Conservation (phyloP, 768 basidiomycete species). For the Hygrophorus russula region DNA sequence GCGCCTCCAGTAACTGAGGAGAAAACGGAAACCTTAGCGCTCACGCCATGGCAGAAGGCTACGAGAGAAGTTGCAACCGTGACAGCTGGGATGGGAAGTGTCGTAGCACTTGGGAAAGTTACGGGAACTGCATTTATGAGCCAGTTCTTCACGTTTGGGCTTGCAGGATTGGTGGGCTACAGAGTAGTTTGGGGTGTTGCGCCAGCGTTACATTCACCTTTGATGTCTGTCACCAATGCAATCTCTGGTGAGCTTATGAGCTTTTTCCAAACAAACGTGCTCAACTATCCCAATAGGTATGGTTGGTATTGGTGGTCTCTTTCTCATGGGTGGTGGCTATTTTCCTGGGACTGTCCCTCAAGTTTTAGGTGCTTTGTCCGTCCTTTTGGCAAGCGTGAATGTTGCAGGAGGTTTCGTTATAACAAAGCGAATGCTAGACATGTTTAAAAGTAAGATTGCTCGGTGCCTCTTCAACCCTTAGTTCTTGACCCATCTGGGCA, state of each 20-base stretch:
- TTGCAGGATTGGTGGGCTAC: constrained; percentile 80
- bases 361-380: constrained; percentile 66
- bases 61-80: constrained; percentile 63
- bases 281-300: constrained; percentile 24
- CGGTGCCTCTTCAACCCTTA: not conserved
- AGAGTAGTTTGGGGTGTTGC: constrained; percentile 84
- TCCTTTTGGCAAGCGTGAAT: constrained; percentile 81
- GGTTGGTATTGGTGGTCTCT: constrained; percentile 80
- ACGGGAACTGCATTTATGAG: constrained; percentile 81
- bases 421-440: constrained; percentile 86
- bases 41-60: constrained; percentile 83
- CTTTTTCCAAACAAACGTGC: not conserved
- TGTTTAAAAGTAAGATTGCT: constrained; percentile 65
- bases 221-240: constrained; percentile 88
- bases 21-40: constrained; percentile 38
- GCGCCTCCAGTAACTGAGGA: constrained; percentile 34
- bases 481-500: not conserved
- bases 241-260: constrained; percentile 54
- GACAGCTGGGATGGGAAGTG: constrained; percentile 66
- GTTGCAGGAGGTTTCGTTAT: constrained; percentile 85
- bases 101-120: constrained; percentile 63
- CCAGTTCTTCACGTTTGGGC: constrained; percentile 80
- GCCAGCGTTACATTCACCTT: constrained; percentile 78
- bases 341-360: constrained; percentile 76
- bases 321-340: constrained; percentile 86